Percentiles rank a stretch among this genome's conserved stretches.
These are phyloP conservation scores for Melanopsichium pennsylvanicum DNA, from an alignment of 1,284 basidiomycete species.

Conservation along the genomic window DNA sequence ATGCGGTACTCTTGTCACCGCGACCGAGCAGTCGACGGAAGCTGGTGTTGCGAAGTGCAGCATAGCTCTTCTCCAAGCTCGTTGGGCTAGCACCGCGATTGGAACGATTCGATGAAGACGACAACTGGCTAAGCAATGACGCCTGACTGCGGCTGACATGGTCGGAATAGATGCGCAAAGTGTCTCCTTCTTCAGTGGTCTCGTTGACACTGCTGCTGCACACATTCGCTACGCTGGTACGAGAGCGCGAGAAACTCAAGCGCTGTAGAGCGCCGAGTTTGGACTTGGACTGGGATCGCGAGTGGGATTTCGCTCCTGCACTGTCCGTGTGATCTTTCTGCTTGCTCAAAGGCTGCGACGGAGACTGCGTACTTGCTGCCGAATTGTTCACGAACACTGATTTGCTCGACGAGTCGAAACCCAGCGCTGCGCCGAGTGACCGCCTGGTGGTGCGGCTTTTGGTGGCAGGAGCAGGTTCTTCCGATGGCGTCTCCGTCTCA, in stretches of 20 bases:
- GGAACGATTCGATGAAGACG: constrained; percentile 17
- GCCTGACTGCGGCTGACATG: constrained; percentile 20
- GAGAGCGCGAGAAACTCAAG: constrained; percentile 40
- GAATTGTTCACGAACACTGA: not conserved
- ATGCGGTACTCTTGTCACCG: not conserved
- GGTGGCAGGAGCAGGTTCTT: not conserved
- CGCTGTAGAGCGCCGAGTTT: constrained; percentile 31
- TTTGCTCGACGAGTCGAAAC: constrained; percentile 13
- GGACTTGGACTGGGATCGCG: constrained; percentile 16
- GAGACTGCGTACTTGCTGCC: not conserved
- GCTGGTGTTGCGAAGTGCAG: constrained; percentile 25
- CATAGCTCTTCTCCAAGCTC: constrained; percentile 27
- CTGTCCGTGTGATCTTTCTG: not conserved
- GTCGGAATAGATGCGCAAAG: constrained; percentile 3
- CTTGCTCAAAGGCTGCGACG: not conserved
- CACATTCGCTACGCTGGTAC: constrained; percentile 17
- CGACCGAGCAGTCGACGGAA: constrained; percentile 27
- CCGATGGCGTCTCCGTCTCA: constrained; percentile 23
- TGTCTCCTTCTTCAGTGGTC: not conserved
- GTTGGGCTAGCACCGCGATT: constrained; percentile 11
- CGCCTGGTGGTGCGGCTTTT: constrained; percentile 12
- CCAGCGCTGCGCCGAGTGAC: constrained; percentile 31
- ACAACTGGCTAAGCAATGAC: constrained; percentile 29
- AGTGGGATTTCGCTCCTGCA: constrained; percentile 2
- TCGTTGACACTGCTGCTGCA: constrained; percentile 25